phyloP scores from a whole-genome alignment of 306 rosid species.

The Hippophae tibetana region DNA sequence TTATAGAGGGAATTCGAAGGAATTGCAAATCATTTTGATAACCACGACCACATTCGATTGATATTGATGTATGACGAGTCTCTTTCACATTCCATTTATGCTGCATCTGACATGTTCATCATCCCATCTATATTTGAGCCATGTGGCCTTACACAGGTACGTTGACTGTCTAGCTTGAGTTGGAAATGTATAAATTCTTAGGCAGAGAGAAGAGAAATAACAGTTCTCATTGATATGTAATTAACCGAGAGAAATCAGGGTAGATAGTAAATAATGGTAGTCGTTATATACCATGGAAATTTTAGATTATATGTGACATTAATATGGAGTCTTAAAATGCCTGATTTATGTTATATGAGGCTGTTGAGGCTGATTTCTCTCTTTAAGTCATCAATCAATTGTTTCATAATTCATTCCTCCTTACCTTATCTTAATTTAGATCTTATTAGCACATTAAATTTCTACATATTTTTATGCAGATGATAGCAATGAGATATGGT shows the following conservation, averaged over 20 bases:
- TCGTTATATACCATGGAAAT: background rate
- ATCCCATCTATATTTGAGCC: slow-evolving; percentile 97
- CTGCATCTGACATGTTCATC: slow-evolving; percentile 90
- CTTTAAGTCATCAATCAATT: background rate
- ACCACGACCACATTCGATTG: slow-evolving; percentile 64
- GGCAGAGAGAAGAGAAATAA: no score
- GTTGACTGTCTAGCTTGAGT: slow-evolving; percentile 5
- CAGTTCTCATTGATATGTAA: no score
- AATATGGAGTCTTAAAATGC: background rate
- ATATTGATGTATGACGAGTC: slow-evolving; percentile 82
- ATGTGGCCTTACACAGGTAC: slow-evolving; percentile 97
- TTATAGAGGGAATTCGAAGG: slow-evolving; percentile 81
- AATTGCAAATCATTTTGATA: slow-evolving; percentile 65
- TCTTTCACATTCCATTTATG: slow-evolving; percentile 80
- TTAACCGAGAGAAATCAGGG: background rate
- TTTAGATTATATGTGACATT: background rate
- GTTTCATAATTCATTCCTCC: background rate
- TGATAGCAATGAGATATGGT: slow-evolving; percentile 98
- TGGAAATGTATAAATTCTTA: no score
- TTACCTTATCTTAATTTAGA: background rate
- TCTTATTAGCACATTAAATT: background rate
- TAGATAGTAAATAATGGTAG: background rate
- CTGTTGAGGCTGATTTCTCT: background rate
- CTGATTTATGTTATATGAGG: background rate
- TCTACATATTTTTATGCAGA: slow-evolving; percentile 33